A percentile compares a stretch with the other conserved stretches of the same genome.
These are phyloP conservation scores for Cercospora sesami DNA, from an alignment of 2,329 filamentous ascomycete genomes.

Conservation along the genomic window DNA sequence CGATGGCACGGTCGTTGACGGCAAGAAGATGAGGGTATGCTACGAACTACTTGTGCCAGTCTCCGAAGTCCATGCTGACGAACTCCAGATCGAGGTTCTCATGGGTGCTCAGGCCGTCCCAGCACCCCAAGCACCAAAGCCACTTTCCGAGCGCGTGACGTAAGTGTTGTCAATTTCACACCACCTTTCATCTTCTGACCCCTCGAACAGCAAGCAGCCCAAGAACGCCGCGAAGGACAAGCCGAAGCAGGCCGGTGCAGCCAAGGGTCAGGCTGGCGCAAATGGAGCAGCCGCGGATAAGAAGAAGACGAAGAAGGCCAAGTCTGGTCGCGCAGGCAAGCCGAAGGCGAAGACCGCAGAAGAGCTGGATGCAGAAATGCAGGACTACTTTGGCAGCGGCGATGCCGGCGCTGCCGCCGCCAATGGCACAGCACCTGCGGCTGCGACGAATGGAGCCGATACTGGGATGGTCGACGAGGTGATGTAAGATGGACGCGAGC, in stretches of 20 bases:
- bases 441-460: constrained; percentile 51
- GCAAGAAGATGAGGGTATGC: constrained; percentile 81
- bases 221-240: constrained; percentile 38
- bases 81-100: constrained; percentile 80
- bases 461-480: constrained; percentile 58
- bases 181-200: constrained; percentile 22
- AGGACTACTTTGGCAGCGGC: constrained; percentile 76
- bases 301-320: constrained; percentile 51
- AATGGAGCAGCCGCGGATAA: constrained; percentile 49
- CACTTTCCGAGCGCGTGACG: constrained; percentile 81
- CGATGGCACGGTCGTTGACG: constrained; percentile 88
- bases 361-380: constrained; percentile 97
- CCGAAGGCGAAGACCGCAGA: constrained; percentile 85
- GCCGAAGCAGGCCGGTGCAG: constrained; percentile 52
- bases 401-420: constrained; percentile 47
- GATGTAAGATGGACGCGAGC: constrained; percentile 42
- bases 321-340: constrained; percentile 63
- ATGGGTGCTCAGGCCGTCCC: constrained; percentile 66
- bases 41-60: not conserved
- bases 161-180: constrained; percentile 47
- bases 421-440: constrained; percentile 49
- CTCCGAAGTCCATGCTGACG: not conserved
- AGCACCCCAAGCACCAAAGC: constrained; percentile 66
- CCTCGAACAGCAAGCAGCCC: constrained; percentile 32
- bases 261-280: constrained; percentile 47